Conservation (phyloP, 1,284 basidiomycete genomes). For the Leccinum colubrinum region DNA sequence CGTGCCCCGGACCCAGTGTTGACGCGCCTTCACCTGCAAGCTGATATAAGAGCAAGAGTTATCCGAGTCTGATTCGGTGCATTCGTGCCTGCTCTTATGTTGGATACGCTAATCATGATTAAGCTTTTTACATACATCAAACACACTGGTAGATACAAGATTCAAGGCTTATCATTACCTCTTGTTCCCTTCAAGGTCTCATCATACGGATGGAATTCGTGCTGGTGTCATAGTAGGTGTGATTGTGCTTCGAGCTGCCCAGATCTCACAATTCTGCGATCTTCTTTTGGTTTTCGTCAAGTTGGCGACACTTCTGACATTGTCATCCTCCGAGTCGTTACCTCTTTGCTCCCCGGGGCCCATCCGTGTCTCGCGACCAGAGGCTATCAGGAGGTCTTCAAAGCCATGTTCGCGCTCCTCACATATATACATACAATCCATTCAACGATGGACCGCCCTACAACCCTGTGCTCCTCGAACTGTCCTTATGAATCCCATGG, state of each 20-base stretch:
- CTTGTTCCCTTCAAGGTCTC: slow-evolving; percentile 96
- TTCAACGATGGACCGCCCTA: slow-evolving; percentile 97
- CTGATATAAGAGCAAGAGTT: too few relatives aligned
- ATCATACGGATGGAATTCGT: slow-evolving; percentile 90
- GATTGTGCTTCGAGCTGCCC: not conserved
- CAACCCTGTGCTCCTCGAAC: slow-evolving; percentile 78
- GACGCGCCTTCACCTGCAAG: too few relatives aligned
- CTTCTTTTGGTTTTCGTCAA: slow-evolving; percentile 99
- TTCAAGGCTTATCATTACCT: slow-evolving; percentile 90
- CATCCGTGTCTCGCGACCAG: slow-evolving; percentile 61
- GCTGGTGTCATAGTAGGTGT: slow-evolving; percentile 79
- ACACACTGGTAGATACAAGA: slow-evolving; percentile 56
- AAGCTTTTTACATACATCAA: slow-evolving; percentile 3
- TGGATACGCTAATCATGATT: not conserved
- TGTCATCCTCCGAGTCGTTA: slow-evolving; percentile 61
- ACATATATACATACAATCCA: slow-evolving; percentile 52
- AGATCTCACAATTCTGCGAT: slow-evolving; percentile 41
- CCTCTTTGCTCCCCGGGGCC: slow-evolving; percentile 81
- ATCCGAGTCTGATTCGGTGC: too few relatives aligned
- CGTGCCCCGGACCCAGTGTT: too few relatives aligned
- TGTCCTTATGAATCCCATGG: slow-evolving; percentile 92
- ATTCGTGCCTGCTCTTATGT: too few relatives aligned
- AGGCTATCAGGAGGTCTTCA: slow-evolving; percentile 79
- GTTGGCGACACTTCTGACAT: slow-evolving; percentile 46
- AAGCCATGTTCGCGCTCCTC: slow-evolving; percentile 68